Evolutionary conservation across 2,329 filamentous ascomycete genomes (phyloP), one percentile per base, ranked within the genome.

Genomic region (Zymoseptoria pseudotritici): DNA sequence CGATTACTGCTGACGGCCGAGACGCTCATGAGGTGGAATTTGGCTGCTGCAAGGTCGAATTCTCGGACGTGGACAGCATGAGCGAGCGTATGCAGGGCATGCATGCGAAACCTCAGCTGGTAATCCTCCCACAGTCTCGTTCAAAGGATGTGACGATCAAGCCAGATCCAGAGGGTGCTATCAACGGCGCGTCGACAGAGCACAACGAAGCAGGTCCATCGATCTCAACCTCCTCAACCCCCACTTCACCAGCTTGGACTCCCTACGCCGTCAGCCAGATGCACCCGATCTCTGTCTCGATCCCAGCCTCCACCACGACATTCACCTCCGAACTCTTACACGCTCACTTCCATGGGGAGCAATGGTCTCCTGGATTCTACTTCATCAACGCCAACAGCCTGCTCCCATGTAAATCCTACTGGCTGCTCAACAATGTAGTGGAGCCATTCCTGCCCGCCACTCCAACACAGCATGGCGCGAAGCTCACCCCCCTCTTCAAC

Each of bases 401-500:
- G 3, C 60, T 77, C 4, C 69, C 68, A 4, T 69, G 69, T 42
- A 72, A 72, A 24, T 71, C 72, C 2, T 80, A 77, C 70, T 80
- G 76, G 70, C 62, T 75, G 17, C 67, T 79, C 17, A 72, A 78
- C 29, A 58, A 63, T 0, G 54, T 61, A 0, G 61, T 67, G 42
- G 77, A 80, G 56, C 77, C 78, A 1, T 78, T 74, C 64, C 67
- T 77, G 4, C 78, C 78, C 0, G 56, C 61, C 1, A n/a, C 54
- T 0, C 74, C 77, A 2, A 76, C 77, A 55, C 50, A 69, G 20
- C 77, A 80, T 58, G 78, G 78, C 29, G 78, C 77, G 4, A 80
- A 79, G 61, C 66, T 80, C 8, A 77, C 74, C 0, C 72, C 77
- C 0, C 77, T 80, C 70, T 78, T 77, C 73, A 78, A 78, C 64